Percentiles rank a stretch among this genome's conserved stretches.
These are phyloP conservation scores for Penicillium lagena DNA, from an alignment of 495 filamentous ascomycete genomes.

Conservation along the genomic window DNA sequence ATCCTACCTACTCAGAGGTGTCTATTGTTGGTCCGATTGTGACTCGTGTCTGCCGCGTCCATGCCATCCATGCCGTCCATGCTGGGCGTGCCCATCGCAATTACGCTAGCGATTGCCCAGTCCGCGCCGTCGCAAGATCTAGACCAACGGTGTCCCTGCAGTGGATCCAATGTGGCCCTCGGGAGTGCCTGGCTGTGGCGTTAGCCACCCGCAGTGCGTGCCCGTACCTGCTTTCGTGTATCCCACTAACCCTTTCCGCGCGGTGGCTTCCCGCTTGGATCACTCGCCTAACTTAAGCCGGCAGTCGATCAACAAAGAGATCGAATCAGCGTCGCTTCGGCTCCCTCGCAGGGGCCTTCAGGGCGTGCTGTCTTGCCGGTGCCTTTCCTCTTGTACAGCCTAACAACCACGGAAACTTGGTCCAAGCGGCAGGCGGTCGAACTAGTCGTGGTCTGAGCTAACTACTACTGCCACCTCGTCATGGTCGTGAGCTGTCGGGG, in stretches of 20 bases:
- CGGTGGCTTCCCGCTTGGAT: constrained; percentile 3
- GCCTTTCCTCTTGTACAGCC: too few relatives aligned
- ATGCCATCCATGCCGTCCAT: too few relatives aligned
- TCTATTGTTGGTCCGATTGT: too few relatives aligned
- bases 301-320: constrained; percentile 14
- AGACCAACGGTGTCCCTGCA: constrained; percentile 20
- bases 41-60: not conserved
- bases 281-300: constrained; percentile 5
- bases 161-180: constrained; percentile 1
- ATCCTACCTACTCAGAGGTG: too few relatives aligned
- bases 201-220: constrained; percentile 16
- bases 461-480: too few relatives aligned
- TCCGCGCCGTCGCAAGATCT: constrained; percentile 18
- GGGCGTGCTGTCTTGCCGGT: too few relatives aligned
- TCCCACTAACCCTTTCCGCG: not conserved
- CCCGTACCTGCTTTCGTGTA: constrained; percentile 1
- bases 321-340: constrained; percentile 7
- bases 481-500: too few relatives aligned
- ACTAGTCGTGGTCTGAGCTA: too few relatives aligned
- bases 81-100: constrained; percentile 21
- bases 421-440: too few relatives aligned
- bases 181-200: constrained; percentile 20
- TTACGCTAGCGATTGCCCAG: constrained; percentile 6
- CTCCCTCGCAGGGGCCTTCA: too few relatives aligned
- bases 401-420: too few relatives aligned